Base-by-base conservation (phyloP, 75 land plant genomes). In the Selaginella moellendorffii region DNA sequence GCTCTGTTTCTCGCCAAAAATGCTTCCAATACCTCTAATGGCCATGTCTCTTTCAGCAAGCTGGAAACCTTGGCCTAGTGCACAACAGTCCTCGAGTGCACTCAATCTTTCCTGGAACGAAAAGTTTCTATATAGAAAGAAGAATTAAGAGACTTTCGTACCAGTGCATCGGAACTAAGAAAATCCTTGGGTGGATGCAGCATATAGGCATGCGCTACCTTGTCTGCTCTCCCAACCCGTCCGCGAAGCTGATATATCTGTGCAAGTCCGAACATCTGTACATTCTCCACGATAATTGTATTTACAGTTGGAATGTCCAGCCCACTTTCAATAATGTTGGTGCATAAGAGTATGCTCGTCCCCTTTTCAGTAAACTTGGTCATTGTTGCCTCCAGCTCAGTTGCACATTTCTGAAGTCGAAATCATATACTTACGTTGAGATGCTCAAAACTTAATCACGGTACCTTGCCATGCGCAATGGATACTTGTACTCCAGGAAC, bases 191-290 rank as follows among this genome's bases (percentile, higher is more conserved):
- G 71, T 53, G 88, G 84, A 67, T 95, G 85, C 65, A 95, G 84
- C 61, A 95, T 76, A 68, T 82, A 81, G 28, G 99, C 99, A 78
- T 82, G 77, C 27, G 99, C 99, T 69, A 86, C 90, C 66, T 85
- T 84, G 63, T 90, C 88, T 60, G 99, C 77, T 25, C 99, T 79
- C 28, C 99, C 99, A 29, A 95, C 99, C 28, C 99, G 78, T 63
- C 99, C 99, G 54, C 99, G 95, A 23, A 95, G 72, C 96, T 91
- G 99, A 66, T 95, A 95, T 28, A 95, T 66, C 54, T 95, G 99
- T 63, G 99, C 90, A 54, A 95, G 72, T 10, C 99, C 97, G 80
- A 95, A 84, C 27, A 77, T 82, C 26, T 95, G 90, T 67, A 82
- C 80, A 70, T 95, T 96, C 71, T 95, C 88, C 67, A 95, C 68